phyloP scores from a whole-genome alignment of 2,329 filamentous ascomycete species.

The Corniculantispora saksenae region DNA sequence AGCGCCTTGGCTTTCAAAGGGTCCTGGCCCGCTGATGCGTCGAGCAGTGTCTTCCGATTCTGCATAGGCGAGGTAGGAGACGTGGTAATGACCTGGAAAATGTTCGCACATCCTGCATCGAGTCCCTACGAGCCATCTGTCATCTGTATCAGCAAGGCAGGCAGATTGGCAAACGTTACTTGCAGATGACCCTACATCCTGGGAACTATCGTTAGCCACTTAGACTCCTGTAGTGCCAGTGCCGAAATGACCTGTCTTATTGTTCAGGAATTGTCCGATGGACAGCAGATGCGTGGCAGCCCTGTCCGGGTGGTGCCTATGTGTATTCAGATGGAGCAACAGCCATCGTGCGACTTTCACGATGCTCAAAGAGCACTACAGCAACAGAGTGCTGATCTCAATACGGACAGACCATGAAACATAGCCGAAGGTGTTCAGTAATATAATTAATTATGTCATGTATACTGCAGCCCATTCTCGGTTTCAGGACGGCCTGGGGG shows the following conservation, averaged over 20 bases:
- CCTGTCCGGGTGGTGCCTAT: slow-evolving; percentile 2
- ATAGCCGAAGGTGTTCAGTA: too few relatives aligned
- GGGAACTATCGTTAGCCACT: neutral
- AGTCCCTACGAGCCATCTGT: neutral
- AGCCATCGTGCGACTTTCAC: neutral
- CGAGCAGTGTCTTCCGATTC: too few relatives aligned
- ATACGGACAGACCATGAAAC: neutral
- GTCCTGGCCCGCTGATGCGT: too few relatives aligned
- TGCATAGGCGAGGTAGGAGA: neutral
- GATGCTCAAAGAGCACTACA: neutral
- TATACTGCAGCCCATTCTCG: too few relatives aligned
- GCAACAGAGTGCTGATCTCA: neutral
- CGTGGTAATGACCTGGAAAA: neutral
- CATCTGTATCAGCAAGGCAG: neutral
- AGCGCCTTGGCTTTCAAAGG: neutral
- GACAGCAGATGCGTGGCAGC: neutral
- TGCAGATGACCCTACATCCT: neutral
- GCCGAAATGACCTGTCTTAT: neutral
- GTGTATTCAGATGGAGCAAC: neutral
- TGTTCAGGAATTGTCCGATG: neutral
- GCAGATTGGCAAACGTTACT: neutral
- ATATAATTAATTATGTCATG: too few relatives aligned
- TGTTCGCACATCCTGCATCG: neutral
- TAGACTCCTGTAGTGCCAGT: neutral
- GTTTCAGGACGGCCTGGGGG: too few relatives aligned